These are phyloP conservation scores for Botrytis porri DNA, from an alignment of 2,329 filamentous ascomycete genomes.

Conservation along the genomic window DNA sequence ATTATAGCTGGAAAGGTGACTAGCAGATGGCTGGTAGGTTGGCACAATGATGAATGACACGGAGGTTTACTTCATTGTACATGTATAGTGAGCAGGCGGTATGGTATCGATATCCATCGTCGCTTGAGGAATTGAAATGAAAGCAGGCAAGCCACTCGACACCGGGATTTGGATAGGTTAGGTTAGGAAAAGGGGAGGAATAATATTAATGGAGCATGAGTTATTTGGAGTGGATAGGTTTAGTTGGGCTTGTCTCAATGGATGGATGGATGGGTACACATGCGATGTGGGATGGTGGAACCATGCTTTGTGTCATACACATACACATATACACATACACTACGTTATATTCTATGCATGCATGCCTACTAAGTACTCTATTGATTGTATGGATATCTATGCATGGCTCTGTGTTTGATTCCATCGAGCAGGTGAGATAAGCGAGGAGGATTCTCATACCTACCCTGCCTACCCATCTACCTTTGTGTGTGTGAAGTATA, in stretches of 20 bases:
- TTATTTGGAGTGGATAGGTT: background rate
- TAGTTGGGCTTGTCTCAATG: background rate
- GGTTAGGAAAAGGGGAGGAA: constrained; percentile 2
- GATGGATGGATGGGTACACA: background rate
- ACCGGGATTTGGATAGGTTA: constrained; percentile 3
- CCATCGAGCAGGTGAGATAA: background rate
- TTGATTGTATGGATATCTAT: background rate
- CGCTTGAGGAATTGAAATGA: background rate
- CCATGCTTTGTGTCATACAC: background rate
- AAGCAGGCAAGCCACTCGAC: background rate
- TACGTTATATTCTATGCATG: background rate
- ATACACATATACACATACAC: background rate
- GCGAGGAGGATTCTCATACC: background rate
- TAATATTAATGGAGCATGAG: constrained; percentile 11
- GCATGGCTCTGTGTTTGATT: background rate
- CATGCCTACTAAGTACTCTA: background rate
- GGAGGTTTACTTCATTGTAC: background rate
- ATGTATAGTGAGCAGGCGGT: background rate
- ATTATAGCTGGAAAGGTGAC: background rate
- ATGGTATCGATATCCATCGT: background rate
- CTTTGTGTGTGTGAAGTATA: background rate
- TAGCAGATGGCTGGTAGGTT: background rate
- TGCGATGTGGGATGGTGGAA: background rate
- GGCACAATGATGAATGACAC: background rate
- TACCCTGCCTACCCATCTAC: background rate